These are phyloP conservation scores for Hansenula sp. DNA, from an alignment of 1,139 yeast species.

Conservation along the genomic window DNA sequence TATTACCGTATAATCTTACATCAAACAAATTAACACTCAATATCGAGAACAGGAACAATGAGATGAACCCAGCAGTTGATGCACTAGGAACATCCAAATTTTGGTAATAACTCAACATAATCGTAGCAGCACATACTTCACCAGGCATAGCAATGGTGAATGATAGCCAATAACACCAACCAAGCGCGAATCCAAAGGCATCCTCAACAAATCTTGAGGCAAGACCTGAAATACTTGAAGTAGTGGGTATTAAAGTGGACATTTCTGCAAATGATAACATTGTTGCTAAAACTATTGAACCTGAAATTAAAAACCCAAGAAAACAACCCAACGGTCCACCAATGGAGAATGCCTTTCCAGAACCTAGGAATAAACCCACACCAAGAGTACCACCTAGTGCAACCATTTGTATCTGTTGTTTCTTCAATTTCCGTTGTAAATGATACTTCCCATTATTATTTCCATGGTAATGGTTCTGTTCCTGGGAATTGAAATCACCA, in stretches of 20 bases:
- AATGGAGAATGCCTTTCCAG: conserved; percentile 74
- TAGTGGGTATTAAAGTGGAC: conserved; percentile 78
- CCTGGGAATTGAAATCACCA: conserved; percentile 5
- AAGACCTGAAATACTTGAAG: conserved; percentile 75
- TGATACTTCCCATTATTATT: conserved; percentile 12
- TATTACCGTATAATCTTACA: conserved; percentile 71
- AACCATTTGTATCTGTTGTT: conserved; percentile 75
- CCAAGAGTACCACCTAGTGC: conserved; percentile 84
- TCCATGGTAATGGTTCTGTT: neutral
- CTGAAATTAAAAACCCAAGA: conserved; percentile 66
- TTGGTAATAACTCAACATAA: conserved; percentile 66
- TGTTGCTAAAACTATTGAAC: conserved; percentile 63
- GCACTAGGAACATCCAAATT: conserved; percentile 46
- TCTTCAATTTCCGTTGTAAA: conserved; percentile 54
- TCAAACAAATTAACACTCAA: conserved; percentile 54
- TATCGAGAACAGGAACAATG: conserved; percentile 49
- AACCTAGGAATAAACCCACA: conserved; percentile 71
- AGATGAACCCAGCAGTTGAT: conserved; percentile 64
- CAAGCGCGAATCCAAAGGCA: conserved; percentile 81
- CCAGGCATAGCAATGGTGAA: conserved; percentile 74
- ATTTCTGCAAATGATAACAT: conserved; percentile 81
- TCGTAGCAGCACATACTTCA: conserved; percentile 76
- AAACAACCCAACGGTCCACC: conserved; percentile 84
- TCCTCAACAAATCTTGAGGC: conserved; percentile 80
- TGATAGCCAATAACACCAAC: conserved; percentile 74